Evolutionary conservation across 176 grass and related monocot species (phyloP).

Genomic region (Sorghum bicolor): Sorghum_bicolor_NCBIv3 NC_012873.2:976001-976500

Average conservation of each 20-base stretch:
- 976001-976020: not conserved
- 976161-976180: constrained; percentile 10
- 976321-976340: not conserved
- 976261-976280: constrained; percentile 22
- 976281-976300: constrained; percentile 12
- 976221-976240: constrained; percentile 40
- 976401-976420: constrained; percentile 29
- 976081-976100: constrained; percentile 5
- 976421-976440: not conserved
- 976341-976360: constrained; percentile 24
- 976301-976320: not conserved
- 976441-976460: not conserved
- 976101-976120: constrained; percentile 16
- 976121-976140: constrained; percentile 38
- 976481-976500: not conserved
- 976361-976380: constrained; percentile 39
- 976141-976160: constrained; percentile 1
- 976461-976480: not conserved
- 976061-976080: not conserved
- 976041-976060: not conserved
- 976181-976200: constrained; percentile 31
- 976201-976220: not conserved
- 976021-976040: not conserved
- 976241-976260: constrained; percentile 37
- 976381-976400: constrained; percentile 8